Evolutionary conservation across 352 stramenopile genomes (phyloP), one percentile per base, ranked within the genome.

Genomic region (Globisporangium uncinulatum): DNA sequence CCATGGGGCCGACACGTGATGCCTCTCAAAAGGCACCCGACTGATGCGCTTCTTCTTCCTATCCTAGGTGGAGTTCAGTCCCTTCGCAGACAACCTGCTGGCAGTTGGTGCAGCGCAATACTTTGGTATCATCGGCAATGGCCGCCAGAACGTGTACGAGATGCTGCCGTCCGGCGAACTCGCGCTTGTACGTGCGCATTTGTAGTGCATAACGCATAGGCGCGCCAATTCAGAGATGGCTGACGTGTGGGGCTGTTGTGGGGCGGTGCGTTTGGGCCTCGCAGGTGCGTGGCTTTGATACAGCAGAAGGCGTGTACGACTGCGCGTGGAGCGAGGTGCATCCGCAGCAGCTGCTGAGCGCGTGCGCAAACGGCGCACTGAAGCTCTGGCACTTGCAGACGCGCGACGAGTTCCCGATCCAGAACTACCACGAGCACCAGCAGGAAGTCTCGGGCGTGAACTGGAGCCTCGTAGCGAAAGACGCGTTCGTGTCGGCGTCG

Each of bases 121-220:
- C 73, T 97, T 96, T 70, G 89, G 89, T 0, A 96, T 97, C 58
- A 83, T 97, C 36, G 89, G 89, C 51, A 97, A 97, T 71, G 89
- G 89, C 0, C 72, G 83, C 4, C 83, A 96, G 59, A 71, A 89
- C 54, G 79, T 97, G 36, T 79, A 89, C 45, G 86, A 96, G 53
- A 67, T 93, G 68, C 47, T 85, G 31, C 81, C 87, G 31, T 67
- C 61, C 7, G 86, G 85, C 39, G 68, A 77, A 32, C 71, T 93
- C 36, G 62, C 74, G 13, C 73, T 78, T 14, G 83, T 93, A 52
- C 51, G 73, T 63, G 3, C 51, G 20, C 45, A 10, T 39, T 39
- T 13, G 34, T 39, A 13, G 34, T 39, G 7, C 1, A 39, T 8
- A 8, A 7, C 34, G 34, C 34, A 8, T 13, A 39, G 7, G 5